phyloP scores from a whole-genome alignment of 2,329 filamentous ascomycete genomes.

The Fusarium avenaceum region DNA sequence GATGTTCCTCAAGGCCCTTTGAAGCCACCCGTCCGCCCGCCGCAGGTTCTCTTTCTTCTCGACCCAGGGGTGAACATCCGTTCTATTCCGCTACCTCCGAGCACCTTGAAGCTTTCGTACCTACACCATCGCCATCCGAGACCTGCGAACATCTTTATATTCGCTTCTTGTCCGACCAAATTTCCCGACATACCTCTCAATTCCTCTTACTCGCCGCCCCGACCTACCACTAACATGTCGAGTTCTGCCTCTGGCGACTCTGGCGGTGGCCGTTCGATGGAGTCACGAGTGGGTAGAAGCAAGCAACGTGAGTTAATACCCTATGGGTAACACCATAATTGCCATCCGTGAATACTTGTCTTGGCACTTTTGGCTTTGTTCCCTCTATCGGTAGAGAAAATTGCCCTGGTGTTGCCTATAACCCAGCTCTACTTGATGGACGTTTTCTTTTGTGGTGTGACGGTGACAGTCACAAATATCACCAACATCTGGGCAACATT shows the following conservation, averaged over 20 bases:
- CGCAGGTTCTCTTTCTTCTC: constrained; percentile 49
- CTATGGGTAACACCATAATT: constrained; percentile 19
- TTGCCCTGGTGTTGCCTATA: constrained; percentile 14
- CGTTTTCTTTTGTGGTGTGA: constrained; percentile 16
- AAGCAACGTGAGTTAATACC: constrained; percentile 79
- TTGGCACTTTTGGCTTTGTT: neutral
- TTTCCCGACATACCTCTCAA: constrained; percentile 36
- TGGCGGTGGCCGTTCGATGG: constrained; percentile 67
- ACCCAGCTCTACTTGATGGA: constrained; percentile 4
- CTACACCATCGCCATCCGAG: constrained; percentile 31
- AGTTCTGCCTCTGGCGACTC: constrained; percentile 55
- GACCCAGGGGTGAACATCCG: constrained; percentile 44
- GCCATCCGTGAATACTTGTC: neutral
- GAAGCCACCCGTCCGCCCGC: constrained; percentile 44
- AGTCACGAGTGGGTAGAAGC: constrained; percentile 80
- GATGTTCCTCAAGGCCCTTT: constrained; percentile 48
- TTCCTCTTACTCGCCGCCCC: constrained; percentile 33
- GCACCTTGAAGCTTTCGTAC: constrained; percentile 32
- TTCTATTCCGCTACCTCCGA: constrained; percentile 44
- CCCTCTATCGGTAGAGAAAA: neutral
- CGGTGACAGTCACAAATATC: constrained; percentile 18
- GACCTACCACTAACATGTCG: constrained; percentile 51
- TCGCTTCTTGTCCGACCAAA: constrained; percentile 29
- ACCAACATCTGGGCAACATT: constrained; percentile 22
- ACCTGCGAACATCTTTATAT: constrained; percentile 29